phyloP scores from a whole-genome alignment of 2,329 filamentous ascomycete species.

The Calonectria honghensis region DNA sequence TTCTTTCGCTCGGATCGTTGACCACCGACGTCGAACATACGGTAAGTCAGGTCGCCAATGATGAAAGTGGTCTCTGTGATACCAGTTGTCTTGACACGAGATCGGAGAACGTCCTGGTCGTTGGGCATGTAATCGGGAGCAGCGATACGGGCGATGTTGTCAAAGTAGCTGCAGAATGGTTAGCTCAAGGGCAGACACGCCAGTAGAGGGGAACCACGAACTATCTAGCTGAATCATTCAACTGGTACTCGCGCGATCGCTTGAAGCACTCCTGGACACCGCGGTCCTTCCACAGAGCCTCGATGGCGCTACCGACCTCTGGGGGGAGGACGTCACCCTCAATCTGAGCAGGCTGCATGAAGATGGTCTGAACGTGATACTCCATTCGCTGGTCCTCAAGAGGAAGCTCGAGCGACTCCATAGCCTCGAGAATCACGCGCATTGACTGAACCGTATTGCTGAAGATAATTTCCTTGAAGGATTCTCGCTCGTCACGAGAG shows the following conservation, averaged over 20 bases:
- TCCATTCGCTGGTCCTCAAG: slow-evolving; percentile 94
- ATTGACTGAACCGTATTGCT: slow-evolving; percentile 82
- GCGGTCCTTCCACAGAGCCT: slow-evolving; percentile 92
- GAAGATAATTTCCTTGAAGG: slow-evolving; percentile 83
- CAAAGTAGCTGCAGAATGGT: slow-evolving; percentile 85
- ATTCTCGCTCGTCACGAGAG: slow-evolving; percentile 88
- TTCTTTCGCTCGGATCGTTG: slow-evolving; percentile 98
- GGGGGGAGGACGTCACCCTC: slow-evolving; percentile 96
- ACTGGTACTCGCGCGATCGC: slow-evolving; percentile 94
- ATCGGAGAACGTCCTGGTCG: slow-evolving; percentile 95
- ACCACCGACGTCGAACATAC: slow-evolving; percentile 98
- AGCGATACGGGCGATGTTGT: slow-evolving; percentile 93
- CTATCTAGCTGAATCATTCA: slow-evolving; percentile 98
- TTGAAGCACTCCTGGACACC: slow-evolving; percentile 97
- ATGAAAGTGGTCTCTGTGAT: slow-evolving; percentile 98
- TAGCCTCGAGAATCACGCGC: slow-evolving; percentile 81
- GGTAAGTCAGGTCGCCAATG: slow-evolving; percentile 94
- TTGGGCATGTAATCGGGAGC: slow-evolving; percentile 95
- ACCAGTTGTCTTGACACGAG: slow-evolving; percentile 98
- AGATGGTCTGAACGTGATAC: slow-evolving; percentile 98
- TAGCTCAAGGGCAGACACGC: slow-evolving; percentile 52
- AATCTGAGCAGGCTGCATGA: slow-evolving; percentile 98
- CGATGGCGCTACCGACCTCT: slow-evolving; percentile 94
- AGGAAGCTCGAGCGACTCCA: slow-evolving; percentile 84
- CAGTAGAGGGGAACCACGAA: slow-evolving; percentile 68